Conservation (phyloP, 2,329 filamentous ascomycete genomes). For the Fusarium marasasianum region DNA sequence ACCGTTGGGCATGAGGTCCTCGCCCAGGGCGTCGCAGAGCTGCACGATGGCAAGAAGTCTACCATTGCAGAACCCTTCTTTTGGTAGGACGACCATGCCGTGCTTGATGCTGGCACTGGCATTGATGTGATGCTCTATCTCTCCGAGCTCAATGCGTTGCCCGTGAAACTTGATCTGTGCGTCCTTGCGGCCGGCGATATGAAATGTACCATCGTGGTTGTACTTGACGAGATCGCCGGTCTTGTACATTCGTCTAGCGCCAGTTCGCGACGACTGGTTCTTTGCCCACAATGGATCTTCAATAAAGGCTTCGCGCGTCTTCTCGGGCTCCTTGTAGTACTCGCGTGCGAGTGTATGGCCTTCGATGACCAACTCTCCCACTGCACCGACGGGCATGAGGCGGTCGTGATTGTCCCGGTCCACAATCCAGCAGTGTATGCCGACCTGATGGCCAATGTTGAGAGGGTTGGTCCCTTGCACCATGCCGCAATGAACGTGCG, state of each 20-base stretch:
- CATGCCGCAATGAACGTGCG: slow-evolving; percentile 27
- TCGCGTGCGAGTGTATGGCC: slow-evolving; percentile 55
- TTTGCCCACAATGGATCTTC: slow-evolving; percentile 19
- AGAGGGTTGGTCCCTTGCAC: slow-evolving; percentile 26
- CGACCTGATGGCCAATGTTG: slow-evolving; percentile 35
- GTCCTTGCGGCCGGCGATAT: slow-evolving; percentile 43
- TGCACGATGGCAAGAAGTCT: slow-evolving; percentile 24
- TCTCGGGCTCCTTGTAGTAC: slow-evolving; percentile 55
- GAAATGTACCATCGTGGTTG: slow-evolving; percentile 41
- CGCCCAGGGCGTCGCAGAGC: not conserved
- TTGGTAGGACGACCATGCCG: slow-evolving; percentile 29
- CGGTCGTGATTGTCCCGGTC: slow-evolving; percentile 39
- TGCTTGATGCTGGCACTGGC: slow-evolving; percentile 31
- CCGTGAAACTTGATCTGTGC: slow-evolving; percentile 48
- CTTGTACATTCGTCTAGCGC: slow-evolving; percentile 28
- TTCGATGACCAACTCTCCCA: slow-evolving; percentile 51
- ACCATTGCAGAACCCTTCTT: slow-evolving; percentile 24
- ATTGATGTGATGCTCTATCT: slow-evolving; percentile 46
- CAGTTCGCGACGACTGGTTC: not conserved
- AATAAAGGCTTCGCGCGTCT: slow-evolving; percentile 47
- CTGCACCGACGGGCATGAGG: slow-evolving; percentile 43
- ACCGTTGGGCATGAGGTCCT: slow-evolving; percentile 16
- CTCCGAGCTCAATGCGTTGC: slow-evolving; percentile 46
- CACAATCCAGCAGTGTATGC: slow-evolving; percentile 41
- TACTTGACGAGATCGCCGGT: slow-evolving; percentile 38